phyloP scores from a whole-genome alignment of 2,329 filamentous ascomycete genomes.

The Talaromyces sp. region DNA sequence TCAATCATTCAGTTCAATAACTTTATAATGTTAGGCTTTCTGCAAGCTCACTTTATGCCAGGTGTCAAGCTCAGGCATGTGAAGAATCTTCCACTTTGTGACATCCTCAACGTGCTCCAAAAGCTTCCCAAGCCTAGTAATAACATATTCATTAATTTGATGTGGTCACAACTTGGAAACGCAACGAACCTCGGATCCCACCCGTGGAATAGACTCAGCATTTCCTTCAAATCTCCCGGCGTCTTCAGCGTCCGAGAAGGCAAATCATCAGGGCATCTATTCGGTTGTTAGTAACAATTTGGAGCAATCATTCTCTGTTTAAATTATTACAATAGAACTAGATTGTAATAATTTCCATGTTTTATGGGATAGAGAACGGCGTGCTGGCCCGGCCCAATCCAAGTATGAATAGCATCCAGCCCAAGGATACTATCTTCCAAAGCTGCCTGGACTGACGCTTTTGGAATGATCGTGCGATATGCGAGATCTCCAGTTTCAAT shows the following conservation, averaged over 20 bases:
- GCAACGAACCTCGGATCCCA: background rate
- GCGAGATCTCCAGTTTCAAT: conserved; percentile 64
- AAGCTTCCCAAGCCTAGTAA: background rate
- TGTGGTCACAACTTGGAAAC: background rate
- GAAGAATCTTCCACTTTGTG: conserved; percentile 67
- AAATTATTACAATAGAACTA: background rate
- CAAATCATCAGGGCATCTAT: background rate
- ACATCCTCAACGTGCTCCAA: background rate
- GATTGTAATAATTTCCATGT: background rate
- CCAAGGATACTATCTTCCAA: background rate
- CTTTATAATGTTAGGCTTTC: background rate
- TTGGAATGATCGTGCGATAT: conserved; percentile 55
- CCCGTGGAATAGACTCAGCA: background rate
- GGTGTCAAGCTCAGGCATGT: conserved; percentile 48
- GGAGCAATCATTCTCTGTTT: background rate
- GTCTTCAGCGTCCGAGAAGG: background rate
- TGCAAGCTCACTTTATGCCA: conserved; percentile 33
- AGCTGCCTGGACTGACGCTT: background rate
- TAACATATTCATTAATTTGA: background rate
- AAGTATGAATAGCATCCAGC: background rate
- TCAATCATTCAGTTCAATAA: background rate
- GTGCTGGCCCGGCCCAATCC: background rate
- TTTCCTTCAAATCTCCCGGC: background rate
- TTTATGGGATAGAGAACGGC: background rate
- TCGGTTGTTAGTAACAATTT: background rate